Percentiles rank a stretch among this genome's conserved stretches.
Conservation (phyloP, 2,329 filamentous ascomycete genomes). For the Alternaria sp. region DNA sequence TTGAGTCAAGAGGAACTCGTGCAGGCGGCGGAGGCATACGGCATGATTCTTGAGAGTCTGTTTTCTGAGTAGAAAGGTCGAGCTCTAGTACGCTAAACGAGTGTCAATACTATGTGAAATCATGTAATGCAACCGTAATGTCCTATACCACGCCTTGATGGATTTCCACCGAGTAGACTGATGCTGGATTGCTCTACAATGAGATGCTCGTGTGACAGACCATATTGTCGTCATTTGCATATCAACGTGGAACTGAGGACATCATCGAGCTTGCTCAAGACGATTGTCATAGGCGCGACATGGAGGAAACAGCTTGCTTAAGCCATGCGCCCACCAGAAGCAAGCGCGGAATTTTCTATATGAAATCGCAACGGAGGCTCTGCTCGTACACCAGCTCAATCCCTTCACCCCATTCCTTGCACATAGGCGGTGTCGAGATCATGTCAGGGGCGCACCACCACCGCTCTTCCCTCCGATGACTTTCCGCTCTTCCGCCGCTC, state of each 20-base stretch:
- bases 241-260: no score
- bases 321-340: background rate
- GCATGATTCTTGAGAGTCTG: constrained; percentile 25
- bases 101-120: background rate
- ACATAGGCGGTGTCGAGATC: background rate
- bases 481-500: background rate
- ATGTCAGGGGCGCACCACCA: background rate
- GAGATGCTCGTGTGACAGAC: background rate
- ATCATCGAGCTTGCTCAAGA: background rate
- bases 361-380: background rate
- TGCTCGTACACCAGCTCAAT: background rate
- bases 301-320: background rate
- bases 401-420: background rate
- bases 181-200: no score
- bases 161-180: accelerated
- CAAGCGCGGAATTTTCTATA: background rate
- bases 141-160: background rate
- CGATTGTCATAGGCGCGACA: background rate
- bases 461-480: background rate
- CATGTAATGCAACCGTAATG: background rate
- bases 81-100: background rate
- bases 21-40: constrained; percentile 30
- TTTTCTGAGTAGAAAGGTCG: constrained; percentile 12
- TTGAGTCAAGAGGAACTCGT: constrained; percentile 29
- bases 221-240: background rate